Conservation (phyloP, 345 rosid genomes). For the Brassica napus region DNA sequence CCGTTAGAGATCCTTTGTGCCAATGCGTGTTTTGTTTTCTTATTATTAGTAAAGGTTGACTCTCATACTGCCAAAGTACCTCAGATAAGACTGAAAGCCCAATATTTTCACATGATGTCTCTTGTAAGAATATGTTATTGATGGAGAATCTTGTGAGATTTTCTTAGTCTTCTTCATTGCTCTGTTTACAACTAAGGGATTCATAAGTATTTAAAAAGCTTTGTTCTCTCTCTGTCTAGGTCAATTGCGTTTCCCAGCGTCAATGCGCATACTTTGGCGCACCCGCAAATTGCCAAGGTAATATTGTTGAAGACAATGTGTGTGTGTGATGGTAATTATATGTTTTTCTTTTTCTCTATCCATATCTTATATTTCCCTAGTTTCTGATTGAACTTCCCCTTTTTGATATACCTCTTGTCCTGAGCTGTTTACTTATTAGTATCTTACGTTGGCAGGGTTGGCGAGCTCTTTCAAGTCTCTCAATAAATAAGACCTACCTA, state of each 20-base stretch:
- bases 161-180: background rate
- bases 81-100: background rate
- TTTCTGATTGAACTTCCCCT: background rate
- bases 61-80: background rate
- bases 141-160: slow-evolving; percentile 9
- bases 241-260: slow-evolving; percentile 47
- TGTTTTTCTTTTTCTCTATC: slow-evolving; percentile 13
- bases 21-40: background rate
- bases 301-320: slow-evolving; percentile 8
- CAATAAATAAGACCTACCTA: slow-evolving; percentile 52
- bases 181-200: slow-evolving; percentile 15
- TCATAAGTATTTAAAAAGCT: background rate
- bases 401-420: too few species aligned
- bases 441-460: slow-evolving; percentile 64
- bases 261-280: slow-evolving; percentile 48
- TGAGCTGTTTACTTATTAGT: background rate
- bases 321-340: background rate
- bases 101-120: background rate
- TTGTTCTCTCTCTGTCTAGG: slow-evolving; percentile 42
- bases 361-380: slow-evolving; percentile 7
- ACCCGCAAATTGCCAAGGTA: slow-evolving; percentile 68
- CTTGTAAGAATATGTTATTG: background rate
- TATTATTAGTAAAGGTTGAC: background rate
- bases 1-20: too few species aligned
- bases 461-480: slow-evolving; percentile 74